Conservation (phyloP, 2,329 filamentous ascomycete species). For the Verticillium nonalfalfae region DNA sequence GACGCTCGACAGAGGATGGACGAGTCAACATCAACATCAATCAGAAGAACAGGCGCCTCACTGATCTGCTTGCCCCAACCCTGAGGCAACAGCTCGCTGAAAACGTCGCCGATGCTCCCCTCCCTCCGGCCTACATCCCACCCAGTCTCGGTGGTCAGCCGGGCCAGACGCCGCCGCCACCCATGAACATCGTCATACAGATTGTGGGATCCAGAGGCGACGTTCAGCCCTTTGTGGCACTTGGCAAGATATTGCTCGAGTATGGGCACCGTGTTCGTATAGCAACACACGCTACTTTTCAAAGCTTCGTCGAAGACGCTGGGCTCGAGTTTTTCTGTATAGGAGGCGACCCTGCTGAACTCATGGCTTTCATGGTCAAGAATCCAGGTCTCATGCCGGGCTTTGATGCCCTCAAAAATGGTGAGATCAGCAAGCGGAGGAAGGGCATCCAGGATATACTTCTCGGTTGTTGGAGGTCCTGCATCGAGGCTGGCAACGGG, state of each 20-base stretch:
- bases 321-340: slow-evolving; percentile 71
- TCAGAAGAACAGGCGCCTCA: slow-evolving; percentile 54
- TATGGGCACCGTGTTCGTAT: slow-evolving; percentile 68
- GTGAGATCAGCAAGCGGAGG: slow-evolving; percentile 69
- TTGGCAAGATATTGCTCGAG: slow-evolving; percentile 58
- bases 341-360: slow-evolving; percentile 66
- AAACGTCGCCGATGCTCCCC: slow-evolving; percentile 33
- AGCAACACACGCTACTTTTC: slow-evolving; percentile 66
- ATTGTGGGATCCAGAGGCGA: slow-evolving; percentile 70
- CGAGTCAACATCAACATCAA: slow-evolving; percentile 76
- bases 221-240: slow-evolving; percentile 68
- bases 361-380: slow-evolving; percentile 91
- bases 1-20: slow-evolving; percentile 53
- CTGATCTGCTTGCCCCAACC: slow-evolving; percentile 61
- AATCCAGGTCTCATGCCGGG: slow-evolving; percentile 82
- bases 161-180: slow-evolving; percentile 48
- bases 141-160: slow-evolving; percentile 63
- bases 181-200: slow-evolving; percentile 66
- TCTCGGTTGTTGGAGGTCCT: slow-evolving; percentile 82
- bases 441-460: slow-evolving; percentile 73
- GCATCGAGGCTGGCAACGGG: slow-evolving; percentile 72
- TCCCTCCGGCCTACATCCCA: slow-evolving; percentile 66
- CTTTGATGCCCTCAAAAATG: slow-evolving; percentile 67
- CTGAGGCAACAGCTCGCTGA: slow-evolving; percentile 50
- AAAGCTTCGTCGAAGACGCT: slow-evolving; percentile 61